A percentile compares a stretch with the other conserved stretches of the same genome.
phyloP scores from a whole-genome alignment of 495 filamentous ascomycete genomes.

The Delitschia confertaspora region DNA sequence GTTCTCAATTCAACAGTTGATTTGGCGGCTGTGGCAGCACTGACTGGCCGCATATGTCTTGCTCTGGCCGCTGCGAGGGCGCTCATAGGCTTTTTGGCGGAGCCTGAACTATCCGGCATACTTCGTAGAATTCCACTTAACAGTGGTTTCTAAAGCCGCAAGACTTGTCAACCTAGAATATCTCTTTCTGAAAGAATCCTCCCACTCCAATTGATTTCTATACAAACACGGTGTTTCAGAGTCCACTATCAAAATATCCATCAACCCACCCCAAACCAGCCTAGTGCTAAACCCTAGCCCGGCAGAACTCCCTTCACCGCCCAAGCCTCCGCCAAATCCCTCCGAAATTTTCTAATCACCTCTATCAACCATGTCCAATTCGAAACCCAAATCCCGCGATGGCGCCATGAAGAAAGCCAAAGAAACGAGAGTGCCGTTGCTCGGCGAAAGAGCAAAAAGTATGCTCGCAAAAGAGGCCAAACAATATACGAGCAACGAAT shows the following conservation, averaged over 20 bases:
- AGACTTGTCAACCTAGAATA: no score
- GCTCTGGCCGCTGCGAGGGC: slow-evolving; percentile 20
- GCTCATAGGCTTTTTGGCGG: slow-evolving; percentile 20
- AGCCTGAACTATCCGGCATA: no score
- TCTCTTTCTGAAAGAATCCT: no score
- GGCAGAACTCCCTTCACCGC: no score
- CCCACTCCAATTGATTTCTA: neutral
- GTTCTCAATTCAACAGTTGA: neutral
- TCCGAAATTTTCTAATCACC: neutral
- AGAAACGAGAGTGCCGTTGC: slow-evolving; percentile 9
- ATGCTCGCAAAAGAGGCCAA: neutral
- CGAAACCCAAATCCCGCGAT: no score
- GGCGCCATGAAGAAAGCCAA: slow-evolving; percentile 16
- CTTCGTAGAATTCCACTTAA: no score
- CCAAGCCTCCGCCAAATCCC: neutral
- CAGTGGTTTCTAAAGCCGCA: no score
- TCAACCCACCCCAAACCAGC: no score
- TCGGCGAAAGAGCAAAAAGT: slow-evolving; percentile 1
- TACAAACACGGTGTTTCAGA: no score
- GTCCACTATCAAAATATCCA: no score
- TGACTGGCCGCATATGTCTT: neutral
- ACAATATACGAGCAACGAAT: slow-evolving; percentile 12
- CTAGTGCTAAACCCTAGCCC: no score
- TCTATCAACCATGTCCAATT: neutral
- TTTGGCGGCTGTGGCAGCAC: neutral